These are phyloP conservation scores for Xylaria sp. DNA, from an alignment of 2,329 filamentous ascomycete genomes.

Conservation along the genomic window DNA sequence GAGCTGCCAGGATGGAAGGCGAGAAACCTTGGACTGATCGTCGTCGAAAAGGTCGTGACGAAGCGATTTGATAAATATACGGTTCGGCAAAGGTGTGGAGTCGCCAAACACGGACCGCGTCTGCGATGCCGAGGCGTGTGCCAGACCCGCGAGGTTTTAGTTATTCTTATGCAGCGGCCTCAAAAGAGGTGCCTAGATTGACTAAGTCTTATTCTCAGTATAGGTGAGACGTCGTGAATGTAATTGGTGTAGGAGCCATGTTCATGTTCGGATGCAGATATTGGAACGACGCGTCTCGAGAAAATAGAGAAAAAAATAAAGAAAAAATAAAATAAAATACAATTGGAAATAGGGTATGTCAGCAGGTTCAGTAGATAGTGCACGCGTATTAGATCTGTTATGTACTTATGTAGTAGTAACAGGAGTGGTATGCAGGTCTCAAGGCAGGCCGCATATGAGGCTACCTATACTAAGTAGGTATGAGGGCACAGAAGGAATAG, in stretches of 20 bases:
- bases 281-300: constrained; percentile 30
- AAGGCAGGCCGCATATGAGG: constrained; percentile 37
- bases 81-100: constrained; percentile 47
- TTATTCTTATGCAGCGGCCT: constrained; percentile 16
- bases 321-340: constrained; percentile 1
- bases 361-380: constrained; percentile 20
- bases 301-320: constrained; percentile 12
- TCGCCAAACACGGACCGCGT: constrained; percentile 36
- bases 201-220: constrained; percentile 20
- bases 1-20: constrained; percentile 39
- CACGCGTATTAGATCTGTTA: constrained; percentile 25
- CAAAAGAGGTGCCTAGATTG: constrained; percentile 12
- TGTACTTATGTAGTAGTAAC: constrained; percentile 23
- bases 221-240: constrained; percentile 26
- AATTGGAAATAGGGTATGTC: constrained; percentile 20
- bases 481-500: constrained; percentile 21
- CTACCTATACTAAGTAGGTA: constrained; percentile 28
- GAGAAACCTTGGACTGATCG: constrained; percentile 41
- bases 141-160: constrained; percentile 15
- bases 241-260: constrained; percentile 31
- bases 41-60: constrained; percentile 42
- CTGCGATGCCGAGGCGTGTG: constrained; percentile 22
- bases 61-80: constrained; percentile 41
- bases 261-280: constrained; percentile 4
- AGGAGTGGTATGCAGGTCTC: constrained; percentile 39